phyloP scores from a whole-genome alignment of 1,284 basidiomycete species.

The Entoloma clypeatum region DNA sequence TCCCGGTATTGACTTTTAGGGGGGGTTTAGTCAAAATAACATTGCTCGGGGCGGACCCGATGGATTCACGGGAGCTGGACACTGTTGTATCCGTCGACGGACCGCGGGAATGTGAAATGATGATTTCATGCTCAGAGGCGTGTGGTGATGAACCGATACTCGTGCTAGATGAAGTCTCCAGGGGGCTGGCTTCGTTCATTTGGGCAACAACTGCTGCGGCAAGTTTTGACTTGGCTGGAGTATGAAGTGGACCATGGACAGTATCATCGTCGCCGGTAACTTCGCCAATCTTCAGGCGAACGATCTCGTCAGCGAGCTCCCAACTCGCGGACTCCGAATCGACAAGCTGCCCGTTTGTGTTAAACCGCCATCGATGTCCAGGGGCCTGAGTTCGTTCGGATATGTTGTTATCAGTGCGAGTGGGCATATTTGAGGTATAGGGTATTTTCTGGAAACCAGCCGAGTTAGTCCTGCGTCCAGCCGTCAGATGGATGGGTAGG shows the following conservation, averaged over 20 bases:
- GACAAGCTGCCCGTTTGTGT: slow-evolving; percentile 57
- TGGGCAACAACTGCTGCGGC: slow-evolving; percentile 46
- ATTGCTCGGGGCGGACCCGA: slow-evolving; percentile 46
- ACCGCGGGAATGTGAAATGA: slow-evolving; percentile 67
- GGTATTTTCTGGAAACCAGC: slow-evolving; percentile 32
- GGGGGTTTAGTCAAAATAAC: slow-evolving; percentile 50
- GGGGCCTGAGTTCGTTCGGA: slow-evolving; percentile 30
- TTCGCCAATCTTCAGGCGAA: slow-evolving; percentile 62
- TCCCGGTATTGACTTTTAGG: slow-evolving; percentile 46
- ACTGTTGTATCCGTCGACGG: slow-evolving; percentile 70
- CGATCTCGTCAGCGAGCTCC: slow-evolving; percentile 70
- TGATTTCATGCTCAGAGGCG: slow-evolving; percentile 56
- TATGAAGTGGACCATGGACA: slow-evolving; percentile 49
- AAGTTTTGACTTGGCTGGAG: slow-evolving; percentile 60
- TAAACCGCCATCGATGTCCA: slow-evolving; percentile 57
- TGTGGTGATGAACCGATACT: slow-evolving; percentile 73
- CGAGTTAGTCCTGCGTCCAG: slow-evolving; percentile 28
- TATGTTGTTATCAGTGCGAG: slow-evolving; percentile 37
- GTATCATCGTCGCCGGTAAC: slow-evolving; percentile 48
- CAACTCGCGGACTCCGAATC: slow-evolving; percentile 56
- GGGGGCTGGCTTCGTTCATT: slow-evolving; percentile 60
- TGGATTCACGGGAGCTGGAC: slow-evolving; percentile 56
- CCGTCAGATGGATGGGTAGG: slow-evolving; percentile 22
- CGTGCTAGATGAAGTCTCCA: slow-evolving; percentile 66
- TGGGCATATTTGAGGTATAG: slow-evolving; percentile 39